A percentile compares a stretch with the other conserved stretches of the same genome.
Conservation (phyloP, 257 asterid species). For the Solanum pinnatisectum region DNA sequence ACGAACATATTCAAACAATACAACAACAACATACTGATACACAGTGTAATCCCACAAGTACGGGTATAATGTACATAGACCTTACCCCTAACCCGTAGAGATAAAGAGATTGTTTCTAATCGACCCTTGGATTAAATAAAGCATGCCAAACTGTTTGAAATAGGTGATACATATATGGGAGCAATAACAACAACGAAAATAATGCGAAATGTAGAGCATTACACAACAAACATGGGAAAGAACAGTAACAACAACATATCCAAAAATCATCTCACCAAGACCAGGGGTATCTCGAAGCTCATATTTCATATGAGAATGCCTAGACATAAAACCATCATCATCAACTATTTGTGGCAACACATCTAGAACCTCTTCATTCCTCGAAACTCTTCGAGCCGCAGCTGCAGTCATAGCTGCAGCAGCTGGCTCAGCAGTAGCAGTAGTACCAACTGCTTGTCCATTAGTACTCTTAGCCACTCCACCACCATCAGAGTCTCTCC, state of each 20-base stretch:
- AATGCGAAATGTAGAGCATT: neutral
- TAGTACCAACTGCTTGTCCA: slow-evolving; percentile 30
- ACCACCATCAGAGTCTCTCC: slow-evolving; percentile 64
- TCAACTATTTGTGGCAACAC: slow-evolving; percentile 47
- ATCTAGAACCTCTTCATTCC: slow-evolving; percentile 52
- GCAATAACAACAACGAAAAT: neutral
- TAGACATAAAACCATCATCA: slow-evolving; percentile 57
- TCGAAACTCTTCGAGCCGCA: slow-evolving; percentile 35
- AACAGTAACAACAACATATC: neutral
- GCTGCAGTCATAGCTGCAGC: slow-evolving; percentile 6
- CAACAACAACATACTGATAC: neutral
- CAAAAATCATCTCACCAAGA: slow-evolving; percentile 49
- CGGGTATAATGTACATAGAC: neutral
- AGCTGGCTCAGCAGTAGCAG: slow-evolving; percentile 12
- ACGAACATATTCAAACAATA: neutral
- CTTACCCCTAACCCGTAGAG: neutral
- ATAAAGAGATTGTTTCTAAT: neutral
- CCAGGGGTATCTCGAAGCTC: slow-evolving; percentile 93
- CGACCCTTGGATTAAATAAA: neutral
- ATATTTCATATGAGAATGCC: slow-evolving; percentile 85
- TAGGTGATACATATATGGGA: neutral
- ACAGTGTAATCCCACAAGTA: neutral
- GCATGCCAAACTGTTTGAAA: neutral
- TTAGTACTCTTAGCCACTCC: slow-evolving; percentile 21
- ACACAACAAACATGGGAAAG: neutral